These are phyloP conservation scores for Talinum fruticosum DNA, from an alignment of 148 eudicot genomes.

Conservation along the genomic window DNA sequence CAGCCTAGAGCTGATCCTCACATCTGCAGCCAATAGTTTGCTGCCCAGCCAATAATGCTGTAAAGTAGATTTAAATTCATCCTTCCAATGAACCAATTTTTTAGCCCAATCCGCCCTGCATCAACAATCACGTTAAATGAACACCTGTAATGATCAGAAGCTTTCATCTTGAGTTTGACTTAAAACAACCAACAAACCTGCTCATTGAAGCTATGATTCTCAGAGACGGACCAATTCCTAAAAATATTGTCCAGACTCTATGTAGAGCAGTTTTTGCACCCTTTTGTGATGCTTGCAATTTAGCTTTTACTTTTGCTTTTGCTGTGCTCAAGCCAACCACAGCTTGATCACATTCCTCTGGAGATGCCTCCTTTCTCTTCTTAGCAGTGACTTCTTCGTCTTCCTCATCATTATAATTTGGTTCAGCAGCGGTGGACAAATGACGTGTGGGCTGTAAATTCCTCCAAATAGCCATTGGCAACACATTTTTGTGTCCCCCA, in stretches of 20 bases:
- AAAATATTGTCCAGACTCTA: slow-evolving; percentile 50
- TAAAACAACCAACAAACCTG: slow-evolving; percentile 38
- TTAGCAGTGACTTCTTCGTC: slow-evolving; percentile 45
- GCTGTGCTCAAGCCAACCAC: slow-evolving; percentile 73
- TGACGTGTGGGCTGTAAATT: slow-evolving; percentile 18
- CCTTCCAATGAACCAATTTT: slow-evolving; percentile 75
- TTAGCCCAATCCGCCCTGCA: slow-evolving; percentile 80
- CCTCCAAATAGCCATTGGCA: slow-evolving; percentile 1
- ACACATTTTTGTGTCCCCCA: not conserved
- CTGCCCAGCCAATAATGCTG: slow-evolving; percentile 88
- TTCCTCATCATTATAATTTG: slow-evolving; percentile 55
- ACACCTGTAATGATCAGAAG: not conserved
- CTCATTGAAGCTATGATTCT: slow-evolving; percentile 75
- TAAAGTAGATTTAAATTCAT: slow-evolving; percentile 64
- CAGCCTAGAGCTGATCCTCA: slow-evolving; percentile 76
- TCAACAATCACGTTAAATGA: slow-evolving; percentile 13
- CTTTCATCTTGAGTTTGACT: not conserved
- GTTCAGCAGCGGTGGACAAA: slow-evolving; percentile 38
- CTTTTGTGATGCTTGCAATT: slow-evolving; percentile 52
- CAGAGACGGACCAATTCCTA: slow-evolving; percentile 81
- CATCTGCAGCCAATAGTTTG: slow-evolving; percentile 79
- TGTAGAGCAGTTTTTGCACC: slow-evolving; percentile 39
- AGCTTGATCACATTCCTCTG: slow-evolving; percentile 93
- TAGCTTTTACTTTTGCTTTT: slow-evolving; percentile 78
- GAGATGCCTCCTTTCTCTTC: slow-evolving; percentile 81